phyloP scores from a whole-genome alignment of 306 rosid species.

The Sophora flavescens region DNA sequence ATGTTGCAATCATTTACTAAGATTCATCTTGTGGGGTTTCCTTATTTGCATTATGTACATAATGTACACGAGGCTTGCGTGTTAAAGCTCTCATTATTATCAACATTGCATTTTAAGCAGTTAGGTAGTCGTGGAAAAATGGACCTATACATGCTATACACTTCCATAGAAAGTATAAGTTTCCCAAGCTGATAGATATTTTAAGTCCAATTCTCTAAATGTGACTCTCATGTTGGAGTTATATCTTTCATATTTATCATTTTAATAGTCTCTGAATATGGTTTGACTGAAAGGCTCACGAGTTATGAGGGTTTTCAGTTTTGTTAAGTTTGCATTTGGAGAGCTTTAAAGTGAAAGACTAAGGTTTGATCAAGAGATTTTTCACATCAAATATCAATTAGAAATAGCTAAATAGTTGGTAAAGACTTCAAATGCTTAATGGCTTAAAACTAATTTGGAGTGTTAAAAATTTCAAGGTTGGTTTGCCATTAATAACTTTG shows the following conservation, averaged over 20 bases:
- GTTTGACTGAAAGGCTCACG: neutral
- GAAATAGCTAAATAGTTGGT: slow-evolving; percentile 28
- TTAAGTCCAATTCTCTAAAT: neutral
- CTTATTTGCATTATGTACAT: neutral
- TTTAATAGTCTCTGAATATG: neutral
- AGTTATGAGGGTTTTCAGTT: neutral
- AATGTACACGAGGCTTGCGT: neutral
- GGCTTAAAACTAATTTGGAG: slow-evolving; percentile 36
- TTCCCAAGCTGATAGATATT: slow-evolving; percentile 3
- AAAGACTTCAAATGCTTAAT: slow-evolving; percentile 1
- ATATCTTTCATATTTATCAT: neutral
- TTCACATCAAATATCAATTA: neutral
- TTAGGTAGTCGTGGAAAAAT: neutral
- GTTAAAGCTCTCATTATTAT: neutral
- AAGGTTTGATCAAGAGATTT: slow-evolving; percentile 23
- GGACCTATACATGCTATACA: neutral
- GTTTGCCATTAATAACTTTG: slow-evolving; percentile 37
- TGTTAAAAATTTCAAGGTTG: slow-evolving; percentile 33
- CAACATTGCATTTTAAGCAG: neutral
- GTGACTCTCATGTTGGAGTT: neutral
- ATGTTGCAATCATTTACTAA: neutral
- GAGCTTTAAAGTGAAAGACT: neutral
- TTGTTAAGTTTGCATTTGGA: slow-evolving; percentile 8
- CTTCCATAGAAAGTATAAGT: neutral
- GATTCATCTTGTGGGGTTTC: neutral